Base-by-base conservation (phyloP, 1,284 basidiomycete species). In the Cryptococcus neoformans region DNA sequence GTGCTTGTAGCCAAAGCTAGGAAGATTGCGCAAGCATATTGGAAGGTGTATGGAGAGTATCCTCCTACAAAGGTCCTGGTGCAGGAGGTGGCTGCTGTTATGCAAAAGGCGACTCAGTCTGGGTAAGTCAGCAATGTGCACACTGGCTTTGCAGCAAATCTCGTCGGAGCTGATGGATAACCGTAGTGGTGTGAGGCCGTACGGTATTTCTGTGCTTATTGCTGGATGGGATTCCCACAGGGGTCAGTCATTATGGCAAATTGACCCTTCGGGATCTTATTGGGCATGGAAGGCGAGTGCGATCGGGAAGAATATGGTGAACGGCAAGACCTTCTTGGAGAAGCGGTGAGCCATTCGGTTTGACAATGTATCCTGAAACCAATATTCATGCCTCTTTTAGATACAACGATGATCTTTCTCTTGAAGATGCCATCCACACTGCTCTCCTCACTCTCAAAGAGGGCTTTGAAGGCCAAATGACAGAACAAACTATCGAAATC, bases 211-310 rank as follows among this genome's bases (percentile, higher is more conserved):
- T 39, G 81, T 99, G 52, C 83, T 99, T 56, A 92, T 99, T 38
- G 95, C 95, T 38, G 96, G 96, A 44, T 99, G 89, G 87, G 96
- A 99, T 75, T 81, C 83, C 66, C 88, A 89, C 73, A 86, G 92
- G 17, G 95, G 95, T 14, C 92, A 93, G 62, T 89, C 87, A 40
- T 83, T 99, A 61, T 99, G 96, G 80, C 96, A 99, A 78, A 95
- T 99, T 54, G 96, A 99, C 80, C 96, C 96, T 16, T 96, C 92
- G 48, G 96, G 96, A 48, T 93, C 91, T 49, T 99, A 92, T 80
- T 98, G 94, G 94, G 94, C 96, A 51, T 99, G 96, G 96, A 99
- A 99, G 79, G 96, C 96, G 11, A 95, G 91, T 73, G 96, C 96
- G 12, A 99, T 99, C 70, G 96, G 96, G 42, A 99, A 99, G 82